Evolutionary conservation across 2,329 filamentous ascomycete genomes (phyloP).

Genomic region (Nemania sp.): DNA sequence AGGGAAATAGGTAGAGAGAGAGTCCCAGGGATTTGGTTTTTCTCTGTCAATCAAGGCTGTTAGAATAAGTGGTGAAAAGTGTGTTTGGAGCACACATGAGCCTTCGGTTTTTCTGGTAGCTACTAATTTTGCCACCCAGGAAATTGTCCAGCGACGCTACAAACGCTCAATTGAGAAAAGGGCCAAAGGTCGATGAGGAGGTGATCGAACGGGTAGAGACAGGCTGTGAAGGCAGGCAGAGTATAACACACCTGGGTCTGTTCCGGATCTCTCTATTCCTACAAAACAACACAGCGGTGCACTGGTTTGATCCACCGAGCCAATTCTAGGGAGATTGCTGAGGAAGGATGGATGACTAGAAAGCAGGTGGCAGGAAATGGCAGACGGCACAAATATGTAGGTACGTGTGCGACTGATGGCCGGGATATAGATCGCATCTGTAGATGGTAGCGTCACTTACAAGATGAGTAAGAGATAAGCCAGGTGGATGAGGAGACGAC

Average conservation of each 20-base stretch:
- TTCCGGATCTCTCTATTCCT: slow-evolving; percentile 2
- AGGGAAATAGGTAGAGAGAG: not conserved
- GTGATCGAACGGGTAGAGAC: slow-evolving; percentile 23
- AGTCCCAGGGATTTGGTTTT: not conserved
- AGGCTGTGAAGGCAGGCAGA: slow-evolving; percentile 7
- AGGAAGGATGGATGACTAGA: not conserved
- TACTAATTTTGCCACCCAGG: not conserved
- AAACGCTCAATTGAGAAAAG: slow-evolving; percentile 10
- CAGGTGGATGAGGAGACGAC: not conserved
- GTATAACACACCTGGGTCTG: not conserved
- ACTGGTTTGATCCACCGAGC: slow-evolving; percentile 24
- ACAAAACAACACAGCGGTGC: not conserved
- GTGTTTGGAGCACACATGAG: not conserved
- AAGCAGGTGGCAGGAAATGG: slow-evolving; percentile 2
- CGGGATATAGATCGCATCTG: too few relatives aligned
- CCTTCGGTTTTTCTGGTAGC: not conserved
- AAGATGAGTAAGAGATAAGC: not conserved
- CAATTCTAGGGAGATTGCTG: not conserved
- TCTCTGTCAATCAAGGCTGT: not conserved
- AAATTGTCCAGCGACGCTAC: not conserved
- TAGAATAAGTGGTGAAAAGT: not conserved
- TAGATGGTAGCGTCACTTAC: too few relatives aligned
- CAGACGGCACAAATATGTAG: slow-evolving; percentile 20
- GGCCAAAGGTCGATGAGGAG: slow-evolving; percentile 21
- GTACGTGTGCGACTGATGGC: too few relatives aligned